Evolutionary conservation across 2,329 filamentous ascomycete species (phyloP).

Genomic region (Penicillium sp.): DNA sequence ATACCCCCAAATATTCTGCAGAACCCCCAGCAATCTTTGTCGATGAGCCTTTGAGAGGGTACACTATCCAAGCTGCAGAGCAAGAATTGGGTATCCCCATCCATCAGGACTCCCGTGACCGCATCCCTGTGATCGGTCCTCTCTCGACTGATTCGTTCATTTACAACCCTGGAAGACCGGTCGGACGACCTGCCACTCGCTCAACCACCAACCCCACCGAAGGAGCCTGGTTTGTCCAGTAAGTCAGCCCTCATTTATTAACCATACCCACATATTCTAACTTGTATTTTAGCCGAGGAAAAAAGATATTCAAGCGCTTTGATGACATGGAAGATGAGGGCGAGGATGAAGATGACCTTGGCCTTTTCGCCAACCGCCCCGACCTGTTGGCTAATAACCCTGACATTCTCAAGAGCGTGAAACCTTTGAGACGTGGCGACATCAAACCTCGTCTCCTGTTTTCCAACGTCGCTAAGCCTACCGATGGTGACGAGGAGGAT

Average conservation of each 20-base stretch:
- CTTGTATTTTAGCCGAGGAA: constrained; percentile 52
- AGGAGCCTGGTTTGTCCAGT: constrained; percentile 5
- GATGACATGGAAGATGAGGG: constrained; percentile 40
- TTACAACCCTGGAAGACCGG: not conserved
- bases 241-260: constrained; percentile 27
- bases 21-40: constrained; percentile 35
- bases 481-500: constrained; percentile 49
- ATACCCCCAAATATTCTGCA: constrained; percentile 24
- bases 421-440: constrained; percentile 55
- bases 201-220: not conserved
- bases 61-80: constrained; percentile 9
- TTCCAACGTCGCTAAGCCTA: constrained; percentile 34
- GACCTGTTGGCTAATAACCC: constrained; percentile 35
- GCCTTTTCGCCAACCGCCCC: constrained; percentile 40
- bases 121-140: constrained; percentile 43
- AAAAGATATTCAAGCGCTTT: constrained; percentile 59
- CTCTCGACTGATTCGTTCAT: constrained; percentile 53
- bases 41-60: constrained; percentile 17
- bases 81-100: constrained; percentile 47
- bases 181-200: constrained; percentile 7
- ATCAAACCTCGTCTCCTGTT: constrained; percentile 62
- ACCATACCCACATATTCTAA: constrained; percentile 25
- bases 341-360: constrained; percentile 44
- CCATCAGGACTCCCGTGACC: constrained; percentile 63
- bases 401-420: constrained; percentile 30